Conservation (phyloP, 2,329 filamentous ascomycete species). For the Epichloe typhina region DNA sequence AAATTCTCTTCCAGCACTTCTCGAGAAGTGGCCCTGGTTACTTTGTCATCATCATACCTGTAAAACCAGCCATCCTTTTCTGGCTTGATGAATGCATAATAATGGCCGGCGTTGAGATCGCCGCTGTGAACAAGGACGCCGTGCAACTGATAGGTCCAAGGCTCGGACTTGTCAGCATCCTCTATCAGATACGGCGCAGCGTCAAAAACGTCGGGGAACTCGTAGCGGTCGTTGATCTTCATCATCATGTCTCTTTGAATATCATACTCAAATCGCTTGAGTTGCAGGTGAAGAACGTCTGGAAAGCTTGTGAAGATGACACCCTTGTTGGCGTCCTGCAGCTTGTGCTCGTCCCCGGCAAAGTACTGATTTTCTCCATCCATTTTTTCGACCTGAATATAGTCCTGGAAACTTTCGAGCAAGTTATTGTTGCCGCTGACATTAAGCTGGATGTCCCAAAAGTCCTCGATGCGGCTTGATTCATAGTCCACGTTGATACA, state of each 20-base stretch:
- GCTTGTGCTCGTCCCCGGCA: constrained; percentile 74
- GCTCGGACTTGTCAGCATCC: constrained; percentile 73
- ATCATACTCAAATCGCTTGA: constrained; percentile 97
- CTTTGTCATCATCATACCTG: constrained; percentile 93
- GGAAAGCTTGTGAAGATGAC: constrained; percentile 96
- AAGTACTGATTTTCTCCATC: constrained; percentile 98
- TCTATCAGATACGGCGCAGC: constrained; percentile 78
- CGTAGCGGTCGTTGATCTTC: constrained; percentile 92
- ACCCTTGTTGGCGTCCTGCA: constrained; percentile 94
- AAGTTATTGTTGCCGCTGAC: constrained; percentile 88
- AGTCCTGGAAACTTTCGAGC: constrained; percentile 90
- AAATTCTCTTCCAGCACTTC: constrained; percentile 96
- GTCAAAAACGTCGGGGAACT: constrained; percentile 75
- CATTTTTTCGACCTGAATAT: constrained; percentile 90
- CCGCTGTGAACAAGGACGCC: constrained; percentile 94
- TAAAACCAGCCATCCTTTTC: constrained; percentile 90
- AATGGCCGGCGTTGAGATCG: constrained; percentile 92
- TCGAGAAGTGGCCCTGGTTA: constrained; percentile 82
- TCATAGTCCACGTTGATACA: constrained; percentile 98
- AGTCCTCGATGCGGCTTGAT: constrained; percentile 89
- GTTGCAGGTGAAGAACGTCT: constrained; percentile 82
- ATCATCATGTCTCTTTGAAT: constrained; percentile 94
- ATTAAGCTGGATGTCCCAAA: constrained; percentile 97
- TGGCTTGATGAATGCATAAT: constrained; percentile 94
- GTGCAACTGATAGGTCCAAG: constrained; percentile 86